Base-by-base conservation (phyloP, 495 filamentous ascomycete genomes). In the Podospora pseudoanserina region DNA sequence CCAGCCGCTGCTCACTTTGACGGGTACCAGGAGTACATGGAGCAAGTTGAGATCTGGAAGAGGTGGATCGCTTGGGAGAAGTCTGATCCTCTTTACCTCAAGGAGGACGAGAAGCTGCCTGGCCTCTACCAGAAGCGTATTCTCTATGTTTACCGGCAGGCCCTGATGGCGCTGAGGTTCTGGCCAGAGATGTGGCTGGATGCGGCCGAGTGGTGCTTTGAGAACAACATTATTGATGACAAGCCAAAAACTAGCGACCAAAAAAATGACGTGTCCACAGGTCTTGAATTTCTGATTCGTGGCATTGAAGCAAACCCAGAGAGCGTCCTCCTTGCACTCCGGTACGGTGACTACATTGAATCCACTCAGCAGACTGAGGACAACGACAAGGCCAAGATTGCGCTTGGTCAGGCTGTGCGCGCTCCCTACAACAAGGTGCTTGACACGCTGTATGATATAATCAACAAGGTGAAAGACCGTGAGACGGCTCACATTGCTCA, bases 101-200 rank as follows among this genome's bases (percentile, higher is more conserved):
- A 73, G 86, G 75, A 88, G 20, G 93, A 98, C 44, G 93, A 97
- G 30, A 92, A 97, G 19, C 93, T 97, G 70, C 76, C 81, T 6
- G 80, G 85, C 39, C 83, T 87, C 1, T 96, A 90, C 79, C 89
- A 89, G 68, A 82, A 86, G 65, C 90, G 95, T 26, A 85, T 97
- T 65, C 73, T 97, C 27, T 95, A 94, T 78, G 90, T 91, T 67
- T 98, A 96, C 82, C 94, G 94, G 79, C 94, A 97, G 76, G 91
- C 95, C 32, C 81, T 95, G 53, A 97, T 97, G 93, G 90, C 93
- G 9, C 80, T 99, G 68, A 86, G 92, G 65, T 99, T 97, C 75
- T 91, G 93, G 84, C 95, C 96, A 2, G 91, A 94, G 75, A 87
- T 97, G 70, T 99, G 95, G 95, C 94, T 91, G 70, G 93, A 97